Base-by-base conservation (phyloP, 129 eudicot genomes). In the Pseudognaphalium luteoalbum region DNA sequence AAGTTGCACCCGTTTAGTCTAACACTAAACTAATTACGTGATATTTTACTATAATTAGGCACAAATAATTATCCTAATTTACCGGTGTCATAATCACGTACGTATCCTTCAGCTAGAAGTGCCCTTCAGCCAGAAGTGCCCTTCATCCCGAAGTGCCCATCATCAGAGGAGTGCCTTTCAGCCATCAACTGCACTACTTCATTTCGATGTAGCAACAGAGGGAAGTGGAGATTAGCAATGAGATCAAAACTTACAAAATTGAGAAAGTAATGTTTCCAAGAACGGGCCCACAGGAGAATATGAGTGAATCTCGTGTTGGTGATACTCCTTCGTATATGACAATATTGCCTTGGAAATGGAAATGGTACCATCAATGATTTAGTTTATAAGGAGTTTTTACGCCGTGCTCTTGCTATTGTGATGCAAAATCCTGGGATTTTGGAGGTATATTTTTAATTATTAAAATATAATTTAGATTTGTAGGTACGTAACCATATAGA, bases 311-410 rank as follows among this genome's bases (percentile, higher is more conserved):
- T 59, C 41, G 57, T 56, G 58, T 74, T 28, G 64, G 56, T 71
- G 85, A 73, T 81, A 66, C 79, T 25, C 51, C 66, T 59, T 66
- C 75, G 39, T 85, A 75, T 61, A 81, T 80, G 83, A 90, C 97
- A 70, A 86, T 93, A 83, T 76, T 93, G 74, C 97, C 98, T 51
- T 93, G 98, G 98, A 63, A 91, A 93, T 81, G 98, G 98, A 68
- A 97, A 93, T 81, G 96, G 98, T 51, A 85, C 97, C 70, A 59
- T 81, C 34, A 93, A 93, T 83, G 85, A 82, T 64, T 74, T 80
- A 60, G 96, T 93, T 44, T 91, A 88, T 85, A n/a, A n/a, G n/a
- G 91, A 96, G 68, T 96, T 93, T 61, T 80, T 83, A 77, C 97
- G 96, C 33, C 90, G 97, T 70, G 81, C 91, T 72, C 93, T 93